Percentiles rank a stretch among this genome's conserved stretches.
Evolutionary conservation across 441 rosid genomes (phyloP).

Genomic region (Pelargonium australe): DNA sequence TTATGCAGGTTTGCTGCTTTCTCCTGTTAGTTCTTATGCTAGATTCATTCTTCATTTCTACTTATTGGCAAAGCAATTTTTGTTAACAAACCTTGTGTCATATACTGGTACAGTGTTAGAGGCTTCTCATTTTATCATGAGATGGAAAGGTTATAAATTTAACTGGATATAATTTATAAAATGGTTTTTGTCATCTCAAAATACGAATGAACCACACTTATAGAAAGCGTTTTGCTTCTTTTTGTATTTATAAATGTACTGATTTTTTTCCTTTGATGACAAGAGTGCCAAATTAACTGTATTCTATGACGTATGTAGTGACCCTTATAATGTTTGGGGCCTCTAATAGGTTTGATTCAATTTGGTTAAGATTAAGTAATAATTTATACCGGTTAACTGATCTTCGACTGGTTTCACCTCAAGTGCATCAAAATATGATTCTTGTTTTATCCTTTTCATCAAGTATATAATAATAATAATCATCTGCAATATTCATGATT

Average conservation of each 20-base stretch:
- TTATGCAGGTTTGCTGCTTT: conserved; percentile 65
- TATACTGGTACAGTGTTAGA: background rate
- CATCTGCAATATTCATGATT: background rate
- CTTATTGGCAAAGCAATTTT: conserved; percentile 1
- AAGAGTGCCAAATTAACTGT: background rate
- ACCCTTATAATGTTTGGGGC: background rate
- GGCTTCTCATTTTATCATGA: background rate
- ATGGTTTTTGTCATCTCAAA: background rate
- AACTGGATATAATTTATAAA: conserved; percentile 1
- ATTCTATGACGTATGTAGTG: too few relatives aligned
- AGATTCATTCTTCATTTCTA: background rate
- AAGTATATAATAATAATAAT: too few relatives aligned
- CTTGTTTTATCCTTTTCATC: background rate
- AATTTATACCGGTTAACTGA: background rate
- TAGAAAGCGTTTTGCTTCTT: background rate
- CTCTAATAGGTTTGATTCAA: background rate
- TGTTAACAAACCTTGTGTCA: background rate
- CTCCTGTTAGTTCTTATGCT: conserved; percentile 7
- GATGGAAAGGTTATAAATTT: background rate
- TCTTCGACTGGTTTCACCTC: background rate
- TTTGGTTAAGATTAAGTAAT: background rate
- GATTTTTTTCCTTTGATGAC: background rate
- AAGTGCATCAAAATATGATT: background rate
- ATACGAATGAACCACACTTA: background rate
- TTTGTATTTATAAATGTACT: background rate